phyloP scores from a whole-genome alignment of 495 filamentous ascomycete species.

The Amorphotheca resinae region DNA sequence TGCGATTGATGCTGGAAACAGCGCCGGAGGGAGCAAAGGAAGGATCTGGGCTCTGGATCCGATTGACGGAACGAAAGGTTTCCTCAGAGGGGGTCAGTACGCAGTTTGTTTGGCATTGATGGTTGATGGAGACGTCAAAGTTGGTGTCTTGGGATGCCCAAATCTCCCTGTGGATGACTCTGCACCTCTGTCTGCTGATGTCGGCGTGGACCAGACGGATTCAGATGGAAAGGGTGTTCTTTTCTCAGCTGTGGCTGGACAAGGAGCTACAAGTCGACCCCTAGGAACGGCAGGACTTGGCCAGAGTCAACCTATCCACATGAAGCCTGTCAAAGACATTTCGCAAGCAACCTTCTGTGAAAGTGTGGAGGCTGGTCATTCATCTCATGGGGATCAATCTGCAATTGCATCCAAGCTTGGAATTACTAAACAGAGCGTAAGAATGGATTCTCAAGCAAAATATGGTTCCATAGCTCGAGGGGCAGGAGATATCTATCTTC shows the following conservation, averaged over 20 bases:
- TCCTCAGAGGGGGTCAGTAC: slow-evolving; percentile 94
- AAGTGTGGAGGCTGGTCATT: slow-evolving; percentile 85
- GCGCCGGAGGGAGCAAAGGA: slow-evolving; percentile 63
- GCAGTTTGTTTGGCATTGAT: slow-evolving; percentile 88
- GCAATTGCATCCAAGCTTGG: slow-evolving; percentile 73
- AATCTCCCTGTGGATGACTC: slow-evolving; percentile 81
- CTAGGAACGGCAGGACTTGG: slow-evolving; percentile 46
- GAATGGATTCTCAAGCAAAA: slow-evolving; percentile 96
- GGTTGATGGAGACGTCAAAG: slow-evolving; percentile 87
- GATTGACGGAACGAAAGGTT: slow-evolving; percentile 95
- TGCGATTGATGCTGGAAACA: slow-evolving; percentile 73
- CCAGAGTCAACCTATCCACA: slow-evolving; percentile 52
- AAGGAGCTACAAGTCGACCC: slow-evolving; percentile 67
- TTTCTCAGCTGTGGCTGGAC: slow-evolving; percentile 64
- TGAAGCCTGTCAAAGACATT: slow-evolving; percentile 65
- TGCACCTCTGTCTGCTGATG: slow-evolving; percentile 49
- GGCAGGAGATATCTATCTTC: slow-evolving; percentile 86
- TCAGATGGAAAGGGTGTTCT: slow-evolving; percentile 64
- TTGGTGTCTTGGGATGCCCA: slow-evolving; percentile 86
- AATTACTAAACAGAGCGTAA: slow-evolving; percentile 72
- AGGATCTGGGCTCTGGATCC: slow-evolving; percentile 96
- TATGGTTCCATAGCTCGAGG: slow-evolving; percentile 94
- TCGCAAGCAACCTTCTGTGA: slow-evolving; percentile 83
- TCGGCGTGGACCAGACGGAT: slow-evolving; percentile 55
- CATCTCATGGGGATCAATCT: slow-evolving; percentile 72